Evolutionary conservation across 140 eudicot species (phyloP), one percentile per base, ranked within the genome.

Genomic region (Cichorium intybus): DNA sequence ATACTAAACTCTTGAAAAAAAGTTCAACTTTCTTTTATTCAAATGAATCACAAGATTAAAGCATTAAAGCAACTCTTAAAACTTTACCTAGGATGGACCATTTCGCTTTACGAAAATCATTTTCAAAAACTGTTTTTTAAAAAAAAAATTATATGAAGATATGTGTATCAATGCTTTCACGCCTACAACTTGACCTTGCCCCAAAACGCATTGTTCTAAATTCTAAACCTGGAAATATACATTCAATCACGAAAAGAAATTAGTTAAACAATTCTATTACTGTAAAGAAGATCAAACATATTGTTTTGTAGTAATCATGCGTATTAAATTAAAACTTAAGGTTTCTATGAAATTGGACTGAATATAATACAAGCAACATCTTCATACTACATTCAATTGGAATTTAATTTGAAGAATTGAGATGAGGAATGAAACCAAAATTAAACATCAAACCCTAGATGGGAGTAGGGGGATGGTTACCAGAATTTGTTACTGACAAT

Each of bases 401-500:
- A 15, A 43, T 43, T 43, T 14, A 1, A 39, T 39, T 39, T 16
- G 46, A 35, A 35, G 46, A 39, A 39, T 39, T n/a, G n/a, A n/a
- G n/a, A n/a, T n/a, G n/a, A n/a, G n/a, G 23, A 48, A 15, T 48
- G 11, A 1, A 43, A 62, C 35, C n/a, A 22, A 39, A 61, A 41
- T 0, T 14, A 6, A 61, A 61, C 11, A 62, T 23, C 68, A 62
- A 62, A 15, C 55, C 23, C 55, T 31, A 58, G n/a, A 29, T 1
- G 4, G 7, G 49, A 14, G 7, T 43, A 4, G 49, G 49, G 47
- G 47, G 14, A 39, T 39, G 47, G 5, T 39, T 27, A 56, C 62
- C 43, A 24, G 35, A 56, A 27, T 41, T 56, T 56, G 58, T 22
- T 56, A 45, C 66, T 28, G 24, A 68, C 37, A 12, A 55, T 68